Evolutionary conservation across 805 yeast species (phyloP).

Genomic region (Cyberlindnera xylosilytica): DNA sequence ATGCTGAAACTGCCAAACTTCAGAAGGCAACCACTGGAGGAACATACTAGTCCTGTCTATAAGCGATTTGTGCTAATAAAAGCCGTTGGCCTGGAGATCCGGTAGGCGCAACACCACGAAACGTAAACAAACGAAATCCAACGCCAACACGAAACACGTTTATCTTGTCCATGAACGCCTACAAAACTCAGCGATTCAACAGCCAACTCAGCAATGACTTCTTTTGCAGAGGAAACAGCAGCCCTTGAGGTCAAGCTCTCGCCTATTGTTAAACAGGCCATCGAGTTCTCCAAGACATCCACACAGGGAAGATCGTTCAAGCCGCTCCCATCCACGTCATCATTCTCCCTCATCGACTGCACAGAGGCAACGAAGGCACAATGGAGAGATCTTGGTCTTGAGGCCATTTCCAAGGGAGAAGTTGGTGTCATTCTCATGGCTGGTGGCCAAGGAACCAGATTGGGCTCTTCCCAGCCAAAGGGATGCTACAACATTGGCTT

Average conservation of each 20-base stretch:
- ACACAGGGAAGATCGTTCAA: constrained; percentile 31
- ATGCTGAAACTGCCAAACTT: constrained; percentile 29
- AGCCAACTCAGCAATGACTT: constrained; percentile 16
- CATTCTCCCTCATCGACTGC: constrained; percentile 40
- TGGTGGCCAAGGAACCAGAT: constrained; percentile 97
- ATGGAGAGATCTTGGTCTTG: constrained; percentile 48
- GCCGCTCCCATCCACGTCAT: constrained; percentile 52
- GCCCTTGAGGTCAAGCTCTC: constrained; percentile 23
- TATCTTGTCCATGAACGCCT: too few species aligned
- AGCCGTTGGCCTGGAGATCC: too few species aligned
- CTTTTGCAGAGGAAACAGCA: constrained; percentile 10
- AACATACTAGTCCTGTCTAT: not conserved
- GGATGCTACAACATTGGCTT: constrained; percentile 89
- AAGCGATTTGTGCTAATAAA: too few species aligned
- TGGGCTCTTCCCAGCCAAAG: constrained; percentile 88
- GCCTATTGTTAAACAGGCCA: constrained; percentile 36
- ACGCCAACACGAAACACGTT: not conserved
- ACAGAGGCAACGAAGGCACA: constrained; percentile 22
- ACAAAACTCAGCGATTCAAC: too few species aligned
- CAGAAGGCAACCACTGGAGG: not conserved
- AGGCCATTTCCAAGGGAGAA: constrained; percentile 63
- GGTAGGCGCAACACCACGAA: constrained; percentile 8
- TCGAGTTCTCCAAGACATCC: constrained; percentile 33
- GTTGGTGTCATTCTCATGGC: constrained; percentile 94
- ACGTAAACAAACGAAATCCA: constrained; percentile 7